phyloP scores from a whole-genome alignment of 148 eudicot species.

The Chenopodium album region DNA sequence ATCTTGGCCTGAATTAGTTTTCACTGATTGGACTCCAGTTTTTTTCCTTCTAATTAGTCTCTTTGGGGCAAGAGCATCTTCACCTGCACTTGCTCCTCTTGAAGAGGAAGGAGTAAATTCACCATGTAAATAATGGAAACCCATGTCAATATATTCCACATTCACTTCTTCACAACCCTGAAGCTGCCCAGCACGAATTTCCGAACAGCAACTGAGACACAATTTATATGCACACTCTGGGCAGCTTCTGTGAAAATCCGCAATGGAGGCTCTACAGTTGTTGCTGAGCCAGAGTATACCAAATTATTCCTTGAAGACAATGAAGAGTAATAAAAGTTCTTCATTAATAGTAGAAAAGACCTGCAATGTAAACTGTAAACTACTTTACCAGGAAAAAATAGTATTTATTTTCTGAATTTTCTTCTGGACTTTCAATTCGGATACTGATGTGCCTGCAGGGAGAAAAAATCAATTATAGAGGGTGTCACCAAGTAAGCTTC shows the following conservation, averaged over 20 bases:
- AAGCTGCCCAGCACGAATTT: conserved; percentile 45
- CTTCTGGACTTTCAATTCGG: neutral
- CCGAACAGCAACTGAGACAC: conserved; percentile 56
- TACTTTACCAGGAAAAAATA: neutral
- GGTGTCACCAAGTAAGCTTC: no score
- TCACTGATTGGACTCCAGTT: neutral
- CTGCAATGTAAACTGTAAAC: neutral
- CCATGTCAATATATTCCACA: conserved; percentile 38
- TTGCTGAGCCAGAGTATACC: conserved; percentile 33
- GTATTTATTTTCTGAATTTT: no score
- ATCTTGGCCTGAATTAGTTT: neutral
- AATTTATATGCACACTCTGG: conserved; percentile 45
- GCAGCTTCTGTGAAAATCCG: conserved; percentile 54
- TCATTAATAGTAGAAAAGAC: neutral
- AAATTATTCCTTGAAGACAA: neutral
- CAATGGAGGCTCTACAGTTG: conserved; percentile 50
- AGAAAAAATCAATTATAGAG: neutral
- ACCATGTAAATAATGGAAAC: conserved; percentile 45
- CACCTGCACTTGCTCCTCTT: no score
- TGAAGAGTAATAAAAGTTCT: neutral
- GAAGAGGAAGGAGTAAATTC: neutral
- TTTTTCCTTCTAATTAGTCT: neutral
- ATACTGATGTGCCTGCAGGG: neutral
- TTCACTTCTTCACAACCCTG: conserved; percentile 36
- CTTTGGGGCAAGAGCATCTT: no score